Percentiles rank a stretch among this genome's conserved stretches.
Evolutionary conservation across 768 basidiomycete genomes (phyloP).

Genomic region (Suillus decipiens): DNA sequence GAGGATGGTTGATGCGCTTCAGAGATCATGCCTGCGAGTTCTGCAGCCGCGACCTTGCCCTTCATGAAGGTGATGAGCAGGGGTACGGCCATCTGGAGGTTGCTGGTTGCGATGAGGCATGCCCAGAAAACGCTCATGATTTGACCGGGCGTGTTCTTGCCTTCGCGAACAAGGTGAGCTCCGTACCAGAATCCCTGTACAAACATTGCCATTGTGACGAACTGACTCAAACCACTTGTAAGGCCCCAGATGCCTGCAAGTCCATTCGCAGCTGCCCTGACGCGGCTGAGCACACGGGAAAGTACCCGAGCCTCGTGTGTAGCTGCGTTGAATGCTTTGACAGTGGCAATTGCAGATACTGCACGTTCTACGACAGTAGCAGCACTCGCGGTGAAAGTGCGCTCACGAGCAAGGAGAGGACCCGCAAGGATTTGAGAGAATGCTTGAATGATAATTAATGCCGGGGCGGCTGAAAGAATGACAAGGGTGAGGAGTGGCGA

Average conservation of each 20-base stretch:
- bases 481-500: slow-evolving; percentile 87
- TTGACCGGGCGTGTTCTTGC: slow-evolving; percentile 65
- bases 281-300: slow-evolving; percentile 42
- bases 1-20: slow-evolving; percentile 13
- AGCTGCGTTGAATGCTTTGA: slow-evolving; percentile 90
- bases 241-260: slow-evolving; percentile 78
- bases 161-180: slow-evolving; percentile 80
- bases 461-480: slow-evolving; percentile 86
- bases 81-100: slow-evolving; percentile 86
- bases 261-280: slow-evolving; percentile 49
- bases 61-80: slow-evolving; percentile 64
- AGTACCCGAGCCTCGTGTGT: slow-evolving; percentile 53
- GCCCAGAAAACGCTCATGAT: slow-evolving; percentile 99
- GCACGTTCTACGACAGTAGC: slow-evolving; percentile 82
- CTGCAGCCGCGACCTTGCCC: slow-evolving; percentile 57
- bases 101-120: slow-evolving; percentile 85
- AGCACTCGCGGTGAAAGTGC: slow-evolving; percentile 64
- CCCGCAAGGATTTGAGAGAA: slow-evolving; percentile 69
- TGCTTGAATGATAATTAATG: slow-evolving; percentile 75
- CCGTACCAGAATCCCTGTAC: slow-evolving; percentile 98
- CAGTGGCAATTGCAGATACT: slow-evolving; percentile 75
- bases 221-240: slow-evolving; percentile 68
- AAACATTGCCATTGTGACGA: slow-evolving; percentile 89
- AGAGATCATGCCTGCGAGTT: slow-evolving; percentile 24
- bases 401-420: slow-evolving; percentile 70